These are phyloP conservation scores for Trichomonas vaginalis DNA, from an alignment of 208 protist species.

Conservation along the genomic window DNA sequence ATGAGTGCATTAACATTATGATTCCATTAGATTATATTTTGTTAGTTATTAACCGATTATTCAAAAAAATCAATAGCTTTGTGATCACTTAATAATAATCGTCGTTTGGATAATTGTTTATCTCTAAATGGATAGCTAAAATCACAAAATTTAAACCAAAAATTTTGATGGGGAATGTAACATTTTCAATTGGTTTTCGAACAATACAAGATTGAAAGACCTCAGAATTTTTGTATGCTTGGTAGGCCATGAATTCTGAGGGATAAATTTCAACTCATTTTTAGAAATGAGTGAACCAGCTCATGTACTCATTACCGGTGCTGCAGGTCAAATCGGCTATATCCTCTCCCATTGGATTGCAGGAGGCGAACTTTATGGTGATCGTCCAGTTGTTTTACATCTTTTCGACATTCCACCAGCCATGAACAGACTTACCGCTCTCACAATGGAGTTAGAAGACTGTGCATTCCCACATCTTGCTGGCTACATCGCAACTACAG, in stretches of 20 bases:
- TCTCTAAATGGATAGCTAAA: too few relatives aligned
- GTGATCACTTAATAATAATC: too few relatives aligned
- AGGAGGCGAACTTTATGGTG: not conserved
- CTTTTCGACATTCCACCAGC: not conserved
- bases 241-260: not conserved
- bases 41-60: too few relatives aligned
- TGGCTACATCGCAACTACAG: slow-evolving; percentile 50
- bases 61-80: too few relatives aligned
- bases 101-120: too few relatives aligned
- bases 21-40: too few relatives aligned
- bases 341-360: not conserved
- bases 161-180: too few relatives aligned
- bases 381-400: not conserved
- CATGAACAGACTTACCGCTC: slow-evolving; percentile 47
- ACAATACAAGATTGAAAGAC: too few relatives aligned
- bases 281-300: not conserved
- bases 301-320: not conserved
- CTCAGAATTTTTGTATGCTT: not conserved
- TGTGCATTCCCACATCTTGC: slow-evolving; percentile 66
- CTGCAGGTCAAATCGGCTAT: slow-evolving; percentile 4
- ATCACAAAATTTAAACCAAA: too few relatives aligned
- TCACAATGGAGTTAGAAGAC: slow-evolving; percentile 70
- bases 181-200: too few relatives aligned
- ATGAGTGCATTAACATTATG: too few relatives aligned
- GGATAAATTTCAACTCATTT: not conserved